These are phyloP conservation scores for Crassisporium funariophilum DNA, from an alignment of 768 basidiomycete species.

Conservation along the genomic window DNA sequence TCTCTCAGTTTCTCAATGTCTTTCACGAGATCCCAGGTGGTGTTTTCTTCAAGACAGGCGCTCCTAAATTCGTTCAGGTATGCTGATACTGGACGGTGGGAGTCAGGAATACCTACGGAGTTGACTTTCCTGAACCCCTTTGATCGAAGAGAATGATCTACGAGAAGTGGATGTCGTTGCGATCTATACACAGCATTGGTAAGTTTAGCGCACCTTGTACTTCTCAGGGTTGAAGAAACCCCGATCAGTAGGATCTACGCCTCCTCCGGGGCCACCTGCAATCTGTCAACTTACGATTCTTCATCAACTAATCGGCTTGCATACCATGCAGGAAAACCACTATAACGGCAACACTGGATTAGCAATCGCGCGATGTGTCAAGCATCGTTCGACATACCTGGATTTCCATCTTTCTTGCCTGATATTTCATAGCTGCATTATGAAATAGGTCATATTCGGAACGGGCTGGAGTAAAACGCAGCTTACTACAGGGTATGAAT, in stretches of 20 bases:
- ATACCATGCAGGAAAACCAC: constrained; percentile 82
- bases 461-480: no score
- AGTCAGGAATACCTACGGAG: constrained; percentile 54
- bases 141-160: constrained; percentile 91
- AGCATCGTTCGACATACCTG: constrained; percentile 48
- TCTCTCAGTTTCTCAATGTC: constrained; percentile 85
- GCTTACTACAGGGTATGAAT: constrained; percentile 77
- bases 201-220: constrained; percentile 60
- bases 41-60: constrained; percentile 83
- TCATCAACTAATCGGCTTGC: no score
- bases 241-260: constrained; percentile 65
- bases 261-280: constrained; percentile 86
- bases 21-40: constrained; percentile 91
- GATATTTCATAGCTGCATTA: constrained; percentile 79
- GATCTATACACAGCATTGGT: background rate
- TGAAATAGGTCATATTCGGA: no score
- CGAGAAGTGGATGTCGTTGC: constrained; percentile 1
- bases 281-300: no score
- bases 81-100: background rate
- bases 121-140: constrained; percentile 85
- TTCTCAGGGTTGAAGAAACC: constrained; percentile 82
- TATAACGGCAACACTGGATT: constrained; percentile 27
- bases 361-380: no score
- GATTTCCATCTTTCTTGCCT: constrained; percentile 75
- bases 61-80: constrained; percentile 40